Evolutionary conservation across 108 stramenopile species (phyloP).

Genomic region (Chaetoceros muelleri): DNA sequence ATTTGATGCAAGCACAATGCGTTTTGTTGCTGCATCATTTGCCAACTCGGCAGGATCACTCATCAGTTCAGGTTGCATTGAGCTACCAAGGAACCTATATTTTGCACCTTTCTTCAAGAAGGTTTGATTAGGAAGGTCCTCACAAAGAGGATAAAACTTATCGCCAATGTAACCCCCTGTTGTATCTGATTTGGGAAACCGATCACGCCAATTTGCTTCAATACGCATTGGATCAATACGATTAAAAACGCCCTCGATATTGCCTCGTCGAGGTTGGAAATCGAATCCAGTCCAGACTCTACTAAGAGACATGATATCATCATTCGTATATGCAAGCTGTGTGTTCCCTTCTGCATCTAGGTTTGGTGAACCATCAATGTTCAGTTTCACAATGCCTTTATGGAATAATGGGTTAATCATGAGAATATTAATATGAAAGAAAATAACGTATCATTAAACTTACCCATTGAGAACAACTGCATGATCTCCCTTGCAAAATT

Average conservation of each 20-base stretch:
- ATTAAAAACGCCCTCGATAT: constrained; percentile 21
- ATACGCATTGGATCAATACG: constrained; percentile 25
- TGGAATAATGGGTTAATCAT: constrained; percentile 12
- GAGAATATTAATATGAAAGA: too few species aligned
- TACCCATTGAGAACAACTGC: constrained; percentile 38
- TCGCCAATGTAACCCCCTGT: constrained; percentile 54
- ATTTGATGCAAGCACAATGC: constrained; percentile 11
- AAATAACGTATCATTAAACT: too few species aligned
- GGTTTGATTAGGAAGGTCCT: constrained; percentile 30
- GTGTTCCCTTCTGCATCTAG: constrained; percentile 15
- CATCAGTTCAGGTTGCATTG: constrained; percentile 13
- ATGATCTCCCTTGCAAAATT: constrained; percentile 28
- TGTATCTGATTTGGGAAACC: constrained; percentile 51
- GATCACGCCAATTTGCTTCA: constrained; percentile 29
- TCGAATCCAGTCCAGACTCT: constrained; percentile 54
- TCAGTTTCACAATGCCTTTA: constrained; percentile 28
- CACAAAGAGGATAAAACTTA: constrained; percentile 46
- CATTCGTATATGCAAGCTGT: constrained; percentile 23
- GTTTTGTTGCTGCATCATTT: constrained; percentile 10
- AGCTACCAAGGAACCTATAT: constrained; percentile 37
- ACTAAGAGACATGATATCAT: constrained; percentile 33
- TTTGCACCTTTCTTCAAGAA: constrained; percentile 46
- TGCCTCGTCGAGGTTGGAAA: constrained; percentile 15
- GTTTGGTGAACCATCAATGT: constrained; percentile 31
- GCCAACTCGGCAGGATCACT: constrained; percentile 14